Evolutionary conservation across 352 stramenopile species (phyloP).

Genomic region (Phytopythium ostracodes): DNA sequence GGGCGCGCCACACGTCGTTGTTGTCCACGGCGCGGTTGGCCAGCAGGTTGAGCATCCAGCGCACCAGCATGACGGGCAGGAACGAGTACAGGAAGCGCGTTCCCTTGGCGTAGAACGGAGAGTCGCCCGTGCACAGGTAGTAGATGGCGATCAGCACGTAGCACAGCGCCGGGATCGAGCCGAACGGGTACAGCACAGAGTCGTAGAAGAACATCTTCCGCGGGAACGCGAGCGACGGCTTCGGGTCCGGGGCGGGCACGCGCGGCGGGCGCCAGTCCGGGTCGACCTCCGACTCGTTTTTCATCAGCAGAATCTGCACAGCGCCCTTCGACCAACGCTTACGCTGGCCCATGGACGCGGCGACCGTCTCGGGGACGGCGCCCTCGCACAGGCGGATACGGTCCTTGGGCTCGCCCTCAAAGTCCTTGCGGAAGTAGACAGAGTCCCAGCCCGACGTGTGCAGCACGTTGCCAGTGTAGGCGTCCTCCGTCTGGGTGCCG

Average conservation of each 20-base stretch:
- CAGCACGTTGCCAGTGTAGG: conserved; percentile 85
- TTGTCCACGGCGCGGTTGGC: conserved; percentile 86
- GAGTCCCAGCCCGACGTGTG: conserved; percentile 83
- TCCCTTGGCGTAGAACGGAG: conserved; percentile 82
- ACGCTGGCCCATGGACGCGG: conserved; percentile 78
- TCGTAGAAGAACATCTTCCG: conserved; percentile 91
- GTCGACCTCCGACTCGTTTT: conserved; percentile 87
- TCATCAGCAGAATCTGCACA: conserved; percentile 88
- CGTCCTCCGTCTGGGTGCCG: conserved; percentile 89
- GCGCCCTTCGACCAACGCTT: conserved; percentile 89
- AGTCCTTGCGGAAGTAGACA: conserved; percentile 89
- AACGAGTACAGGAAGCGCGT: conserved; percentile 85
- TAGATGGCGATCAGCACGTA: conserved; percentile 84
- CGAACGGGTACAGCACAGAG: conserved; percentile 87
- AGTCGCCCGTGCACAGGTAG: conserved; percentile 83
- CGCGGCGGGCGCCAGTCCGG: conserved; percentile 82
- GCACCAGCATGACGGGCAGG: conserved; percentile 75
- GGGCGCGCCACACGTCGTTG: conserved; percentile 86
- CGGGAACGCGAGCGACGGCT: conserved; percentile 74
- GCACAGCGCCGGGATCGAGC: conserved; percentile 80
- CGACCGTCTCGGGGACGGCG: conserved; percentile 78
- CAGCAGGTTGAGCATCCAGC: conserved; percentile 81
- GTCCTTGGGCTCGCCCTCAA: conserved; percentile 82
- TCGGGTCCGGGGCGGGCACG: conserved; percentile 77
- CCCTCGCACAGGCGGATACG: conserved; percentile 85